Base-by-base conservation (phyloP, 768 basidiomycete genomes). In the Mycena polygramma region DNA sequence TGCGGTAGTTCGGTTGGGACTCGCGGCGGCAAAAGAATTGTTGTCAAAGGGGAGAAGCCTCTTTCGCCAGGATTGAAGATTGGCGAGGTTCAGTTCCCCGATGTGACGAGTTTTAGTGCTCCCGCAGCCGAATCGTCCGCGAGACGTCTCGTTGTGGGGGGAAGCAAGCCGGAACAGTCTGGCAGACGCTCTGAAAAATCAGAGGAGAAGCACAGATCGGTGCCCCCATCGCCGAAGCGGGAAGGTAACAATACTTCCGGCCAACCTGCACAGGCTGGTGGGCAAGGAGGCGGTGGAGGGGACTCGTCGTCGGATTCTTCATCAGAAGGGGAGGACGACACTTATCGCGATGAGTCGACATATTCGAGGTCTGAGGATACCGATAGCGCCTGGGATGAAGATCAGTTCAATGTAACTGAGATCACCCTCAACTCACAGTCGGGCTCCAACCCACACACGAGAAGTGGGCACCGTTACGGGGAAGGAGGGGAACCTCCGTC, bases 361-460 rank as follows among this genome's bases (percentile, higher is more conserved):
- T 52, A 52, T 14, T 52, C 51, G 51, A 3, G 51, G 9, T 26
- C 51, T 4, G 51, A 24, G 9, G 24, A 22, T 7, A 52, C 51
- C 24, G 51, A 52, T 52, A 52, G 51, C 14, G 51, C 51, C 24
- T 52, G n/a, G 51, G 51, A 52, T 52, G 41, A 43, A 11, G 17
- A 52, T 14, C 8, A 22, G 13, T 22, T 52, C 2, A 22, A 24
- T 24, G 13, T 22, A 7, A 14, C 22, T 24, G 51, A 52, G 20
- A 14, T 24, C n/a, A 52, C n/a, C 3, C 9, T 14, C 9, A 9
- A 9, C 8, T 49, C 48, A 8, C 17, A 20, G 9, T 3, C 15
- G 4, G 48, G 48, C 7, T 53, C 52, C 1, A 15, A 2, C 11
- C 30, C 52, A 26, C 52, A 53, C 30, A 53, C 52, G 15, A 2